Percentiles rank a stretch among this genome's conserved stretches.
Evolutionary conservation across 2,329 filamentous ascomycete genomes (phyloP).

Genomic region (Phyllosticta citribraziliensis): DNA sequence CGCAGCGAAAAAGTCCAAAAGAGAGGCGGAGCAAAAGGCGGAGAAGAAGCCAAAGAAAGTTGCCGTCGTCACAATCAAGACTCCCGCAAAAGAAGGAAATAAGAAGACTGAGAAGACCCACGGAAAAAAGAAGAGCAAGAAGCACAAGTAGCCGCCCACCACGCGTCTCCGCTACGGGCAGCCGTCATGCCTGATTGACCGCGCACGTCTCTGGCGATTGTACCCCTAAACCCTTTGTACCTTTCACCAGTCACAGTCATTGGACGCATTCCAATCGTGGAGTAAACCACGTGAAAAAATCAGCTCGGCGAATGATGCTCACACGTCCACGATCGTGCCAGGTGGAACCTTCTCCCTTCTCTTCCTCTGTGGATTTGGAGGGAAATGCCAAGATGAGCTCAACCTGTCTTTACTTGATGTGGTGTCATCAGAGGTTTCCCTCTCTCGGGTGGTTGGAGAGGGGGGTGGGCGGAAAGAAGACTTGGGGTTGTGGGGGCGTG

Average conservation of each 20-base stretch:
- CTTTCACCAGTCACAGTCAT: no score
- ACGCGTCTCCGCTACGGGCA: neutral
- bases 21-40: neutral
- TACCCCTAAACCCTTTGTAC: no score
- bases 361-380: no score
- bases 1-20: neutral
- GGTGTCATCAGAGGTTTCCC: no score
- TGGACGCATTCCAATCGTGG: neutral
- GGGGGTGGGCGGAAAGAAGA: no score
- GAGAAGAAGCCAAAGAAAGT: no score
- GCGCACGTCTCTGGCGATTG: no score
- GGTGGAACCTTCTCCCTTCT: neutral
- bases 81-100: no score
- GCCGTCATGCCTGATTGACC: neutral
- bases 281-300: neutral
- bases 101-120: no score
- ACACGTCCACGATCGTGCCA: neutral
- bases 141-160: neutral
- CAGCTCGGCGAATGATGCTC: neutral
- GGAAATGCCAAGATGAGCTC: neutral
- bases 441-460: no score
- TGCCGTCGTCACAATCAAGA: no score
- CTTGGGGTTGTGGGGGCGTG: no score
- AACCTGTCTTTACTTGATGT: neutral
- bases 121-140: neutral